A percentile compares a stretch with the other conserved stretches of the same genome.
Conservation (phyloP, 805 yeast species). For the Metschnikowia cubensis region DNA sequence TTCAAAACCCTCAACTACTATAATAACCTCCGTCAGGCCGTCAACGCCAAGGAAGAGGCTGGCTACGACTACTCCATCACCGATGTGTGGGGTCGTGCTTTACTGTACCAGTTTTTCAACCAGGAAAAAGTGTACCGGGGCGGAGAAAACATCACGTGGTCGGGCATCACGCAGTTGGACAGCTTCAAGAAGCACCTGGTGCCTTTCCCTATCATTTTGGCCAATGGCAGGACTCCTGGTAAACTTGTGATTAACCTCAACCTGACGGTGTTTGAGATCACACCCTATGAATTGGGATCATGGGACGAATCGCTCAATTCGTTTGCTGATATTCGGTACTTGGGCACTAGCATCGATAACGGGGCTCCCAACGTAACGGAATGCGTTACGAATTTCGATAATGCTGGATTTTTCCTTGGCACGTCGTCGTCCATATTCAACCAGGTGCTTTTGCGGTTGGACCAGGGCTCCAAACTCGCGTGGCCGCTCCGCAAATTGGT, state of each 20-base stretch:
- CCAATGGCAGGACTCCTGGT: conserved; percentile 62
- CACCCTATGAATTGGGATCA: conserved; percentile 39
- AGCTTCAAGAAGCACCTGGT: conserved; percentile 35
- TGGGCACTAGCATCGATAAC: conserved; percentile 26
- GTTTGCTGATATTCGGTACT: conserved; percentile 28
- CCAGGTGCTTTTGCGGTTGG: conserved; percentile 55
- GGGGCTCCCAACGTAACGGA: conserved; percentile 16
- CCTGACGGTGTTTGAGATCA: conserved; percentile 53
- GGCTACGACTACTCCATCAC: conserved; percentile 16
- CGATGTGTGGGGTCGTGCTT: conserved; percentile 20
- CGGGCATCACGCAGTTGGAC: conserved; percentile 20
- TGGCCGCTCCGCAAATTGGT: conserved; percentile 21
- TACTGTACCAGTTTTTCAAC: conserved; percentile 16
- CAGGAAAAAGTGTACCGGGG: conserved; percentile 11
- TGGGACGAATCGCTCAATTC: conserved; percentile 38
- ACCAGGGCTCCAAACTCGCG: conserved; percentile 29
- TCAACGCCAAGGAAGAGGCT: conserved; percentile 12
- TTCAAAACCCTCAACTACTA: conserved; percentile 38
- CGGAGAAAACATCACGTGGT: conserved; percentile 22
- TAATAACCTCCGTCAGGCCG: conserved; percentile 9
- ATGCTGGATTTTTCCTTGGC: conserved; percentile 72
- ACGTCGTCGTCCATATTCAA: conserved; percentile 81
- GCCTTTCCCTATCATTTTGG: conserved; percentile 70
- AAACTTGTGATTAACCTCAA: conserved; percentile 53
- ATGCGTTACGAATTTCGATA: conserved; percentile 32